These are phyloP conservation scores for Cytospora piceae DNA, from an alignment of 2,329 filamentous ascomycete genomes.

Conservation along the genomic window DNA sequence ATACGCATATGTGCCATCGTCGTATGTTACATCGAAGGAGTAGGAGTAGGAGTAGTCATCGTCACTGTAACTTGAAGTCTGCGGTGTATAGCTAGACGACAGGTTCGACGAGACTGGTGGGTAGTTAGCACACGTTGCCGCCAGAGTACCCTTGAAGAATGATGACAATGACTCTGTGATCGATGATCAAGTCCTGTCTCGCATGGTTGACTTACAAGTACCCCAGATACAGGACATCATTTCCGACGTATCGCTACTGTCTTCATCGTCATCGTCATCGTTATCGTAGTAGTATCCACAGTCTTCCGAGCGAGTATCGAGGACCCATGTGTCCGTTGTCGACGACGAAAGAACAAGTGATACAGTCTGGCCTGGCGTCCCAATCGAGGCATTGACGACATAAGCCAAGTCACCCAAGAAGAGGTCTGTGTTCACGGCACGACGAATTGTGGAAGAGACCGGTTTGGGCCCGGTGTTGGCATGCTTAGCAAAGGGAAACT, in stretches of 20 bases:
- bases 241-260: background rate
- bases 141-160: background rate
- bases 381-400: constrained; percentile 35
- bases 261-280: constrained; percentile 9
- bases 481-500: constrained; percentile 23
- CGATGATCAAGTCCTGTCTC: background rate
- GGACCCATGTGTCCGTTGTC: constrained; percentile 37
- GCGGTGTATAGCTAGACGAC: constrained; percentile 33
- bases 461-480: background rate
- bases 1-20: constrained; percentile 27
- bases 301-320: constrained; percentile 30
- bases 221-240: constrained; percentile 34
- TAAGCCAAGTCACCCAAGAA: constrained; percentile 32
- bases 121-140: constrained; percentile 21
- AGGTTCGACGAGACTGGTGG: constrained; percentile 29
- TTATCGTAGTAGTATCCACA: constrained; percentile 21
- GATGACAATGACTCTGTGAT: constrained; percentile 5
- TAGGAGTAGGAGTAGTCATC: constrained; percentile 23
- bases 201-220: constrained; percentile 26
- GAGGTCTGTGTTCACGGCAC: constrained; percentile 20
- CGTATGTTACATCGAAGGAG: constrained; percentile 25
- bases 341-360: constrained; percentile 36
- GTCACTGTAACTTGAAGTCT: constrained; percentile 20
- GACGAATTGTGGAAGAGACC: constrained; percentile 1
- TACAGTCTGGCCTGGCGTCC: constrained; percentile 38